Conservation (phyloP, 441 rosid species). For the Capsella rubella region DNA sequence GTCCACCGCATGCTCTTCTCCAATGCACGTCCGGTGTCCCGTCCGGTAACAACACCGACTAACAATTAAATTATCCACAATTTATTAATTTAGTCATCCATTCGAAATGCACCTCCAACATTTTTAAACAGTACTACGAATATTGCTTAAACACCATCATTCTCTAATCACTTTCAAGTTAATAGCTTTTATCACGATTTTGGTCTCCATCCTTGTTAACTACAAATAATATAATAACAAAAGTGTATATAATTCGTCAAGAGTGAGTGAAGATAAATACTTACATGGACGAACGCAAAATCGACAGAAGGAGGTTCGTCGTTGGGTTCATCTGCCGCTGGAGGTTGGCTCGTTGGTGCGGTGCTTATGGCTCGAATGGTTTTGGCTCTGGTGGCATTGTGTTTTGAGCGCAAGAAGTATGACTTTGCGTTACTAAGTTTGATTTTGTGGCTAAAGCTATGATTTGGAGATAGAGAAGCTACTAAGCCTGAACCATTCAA, state of each 20-base stretch:
- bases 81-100: neutral
- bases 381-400: conserved; percentile 40
- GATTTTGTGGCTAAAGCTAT: conserved; percentile 32
- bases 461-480: conserved; percentile 46
- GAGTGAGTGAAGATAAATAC: conserved; percentile 20
- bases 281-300: conserved; percentile 88
- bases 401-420: conserved; percentile 38
- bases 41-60: conserved; percentile 90
- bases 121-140: neutral
- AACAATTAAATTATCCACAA: conserved; percentile 14
- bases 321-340: conserved; percentile 23
- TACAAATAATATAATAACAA: neutral
- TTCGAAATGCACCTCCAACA: neutral
- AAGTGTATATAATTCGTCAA: neutral
- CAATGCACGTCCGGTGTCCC: conserved; percentile 87
- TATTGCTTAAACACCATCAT: too few species aligned
- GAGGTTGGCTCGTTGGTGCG: conserved; percentile 49
- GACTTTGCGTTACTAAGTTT: conserved; percentile 31
- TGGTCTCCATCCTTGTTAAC: neutral
- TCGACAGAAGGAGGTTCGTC: conserved; percentile 65
- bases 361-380: conserved; percentile 60
- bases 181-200: neutral
- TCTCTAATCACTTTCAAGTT: neutral
- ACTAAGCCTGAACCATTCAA: conserved; percentile 50
- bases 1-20: conserved; percentile 74